Evolutionary conservation across 768 basidiomycete genomes (phyloP).

Genomic region (Glaciozyma martinii): DNA sequence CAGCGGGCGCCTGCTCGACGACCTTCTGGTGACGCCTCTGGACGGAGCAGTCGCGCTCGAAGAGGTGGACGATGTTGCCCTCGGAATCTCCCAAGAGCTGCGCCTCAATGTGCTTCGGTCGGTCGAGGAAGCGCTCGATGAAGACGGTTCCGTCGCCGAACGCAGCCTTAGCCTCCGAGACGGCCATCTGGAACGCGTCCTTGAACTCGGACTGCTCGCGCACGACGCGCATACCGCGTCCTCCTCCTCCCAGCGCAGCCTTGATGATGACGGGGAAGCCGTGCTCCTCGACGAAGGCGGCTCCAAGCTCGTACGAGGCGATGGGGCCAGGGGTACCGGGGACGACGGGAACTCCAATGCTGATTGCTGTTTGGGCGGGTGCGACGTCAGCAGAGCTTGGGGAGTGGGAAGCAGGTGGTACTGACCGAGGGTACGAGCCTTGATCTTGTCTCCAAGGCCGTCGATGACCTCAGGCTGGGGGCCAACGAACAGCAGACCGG

Average conservation of each 20-base stretch:
- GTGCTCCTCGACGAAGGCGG: slow-evolving; percentile 83
- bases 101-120: slow-evolving; percentile 94
- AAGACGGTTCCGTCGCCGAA: slow-evolving; percentile 99
- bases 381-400: neutral
- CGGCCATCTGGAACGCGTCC: slow-evolving; percentile 78
- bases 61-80: slow-evolving; percentile 94
- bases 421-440: slow-evolving; percentile 67
- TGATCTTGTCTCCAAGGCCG: slow-evolving; percentile 96
- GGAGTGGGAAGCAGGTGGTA: neutral
- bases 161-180: slow-evolving; percentile 87
- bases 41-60: slow-evolving; percentile 98
- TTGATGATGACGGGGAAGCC: slow-evolving; percentile 80
- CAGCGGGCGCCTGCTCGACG: slow-evolving; percentile 95
- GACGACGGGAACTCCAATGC: slow-evolving; percentile 86
- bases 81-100: slow-evolving; percentile 83
- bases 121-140: slow-evolving; percentile 84
- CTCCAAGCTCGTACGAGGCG: slow-evolving; percentile 64
- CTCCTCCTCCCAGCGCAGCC: slow-evolving; percentile 74
- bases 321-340: slow-evolving; percentile 98
- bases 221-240: slow-evolving; percentile 98
- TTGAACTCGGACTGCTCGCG: slow-evolving; percentile 87
- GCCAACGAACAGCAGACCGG: slow-evolving; percentile 93
- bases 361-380: slow-evolving; percentile 54
- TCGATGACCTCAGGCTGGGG: slow-evolving; percentile 94
- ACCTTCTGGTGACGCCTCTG: slow-evolving; percentile 95